Evolutionary conservation across 192 early-diverging fungal genomes (phyloP), one percentile per base, ranked within the genome.

Genomic region (Dimargaris cristalligena): DNA sequence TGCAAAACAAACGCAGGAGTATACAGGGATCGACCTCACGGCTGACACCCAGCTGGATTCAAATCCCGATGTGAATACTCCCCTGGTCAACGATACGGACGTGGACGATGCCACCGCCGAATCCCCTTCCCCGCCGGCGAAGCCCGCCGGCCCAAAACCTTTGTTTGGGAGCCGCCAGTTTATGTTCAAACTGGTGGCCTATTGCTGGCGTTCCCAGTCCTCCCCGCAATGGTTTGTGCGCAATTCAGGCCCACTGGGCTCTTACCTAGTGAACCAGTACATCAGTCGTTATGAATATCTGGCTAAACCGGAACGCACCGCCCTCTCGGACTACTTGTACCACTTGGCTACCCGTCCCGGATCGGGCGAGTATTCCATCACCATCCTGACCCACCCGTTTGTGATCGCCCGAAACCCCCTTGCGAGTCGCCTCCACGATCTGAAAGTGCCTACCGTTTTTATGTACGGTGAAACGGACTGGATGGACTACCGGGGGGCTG

Each of bases 391-490:
- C 23, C 66, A 78, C 0, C 88, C 88, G n/a, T 87, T 88, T 26
- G 92, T 87, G 1, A 89, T 78, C 75, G 86, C 92, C 10, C 76
- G 85, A 14, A 71, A 68, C 26, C 90, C 92, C 41, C 75, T 94
- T 22, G 71, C 84, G 46, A 61, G 80, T 58, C 74, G 86, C 16
- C 62, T 92, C 3, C 61, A 62, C 10, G 60, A 65, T 26, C 63
- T 92, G 11, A 65, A 64, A 22, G 79, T 92, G 80, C 90, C 89
- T 8, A 84, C 80, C 0, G 73, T 75, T 20, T 90, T 91, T 63
- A 68, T 88, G 62, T 88, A 90, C 58, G 88, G 88, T n/a, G 68
- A 69, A 23, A 64, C 71, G 32, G 91, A 94, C 74, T 94, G 92
- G 92, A 91, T 94, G 86, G 88, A 94, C 62, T 81, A 80, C 65